Evolutionary conservation across 257 asterid genomes (phyloP).

Genomic region (Solanum virginianum): DNA sequence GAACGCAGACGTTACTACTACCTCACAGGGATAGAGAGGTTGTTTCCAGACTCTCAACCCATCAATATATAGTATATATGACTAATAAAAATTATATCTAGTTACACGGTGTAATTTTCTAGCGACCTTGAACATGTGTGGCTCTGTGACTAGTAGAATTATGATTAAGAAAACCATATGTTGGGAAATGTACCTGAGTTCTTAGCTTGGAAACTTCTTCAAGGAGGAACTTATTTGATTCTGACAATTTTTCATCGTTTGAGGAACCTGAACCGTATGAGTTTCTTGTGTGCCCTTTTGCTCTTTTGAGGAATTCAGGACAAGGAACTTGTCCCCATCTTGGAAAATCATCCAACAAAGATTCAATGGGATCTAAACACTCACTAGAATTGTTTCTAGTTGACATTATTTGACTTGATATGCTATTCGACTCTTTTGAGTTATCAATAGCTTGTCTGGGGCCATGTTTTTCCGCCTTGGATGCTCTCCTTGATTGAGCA

Average conservation of each 20-base stretch:
- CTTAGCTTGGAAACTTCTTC: slow-evolving; percentile 25
- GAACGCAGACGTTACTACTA: too few relatives aligned
- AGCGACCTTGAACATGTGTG: not conserved
- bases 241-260: not conserved
- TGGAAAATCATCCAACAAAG: slow-evolving; percentile 6
- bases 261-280: not conserved
- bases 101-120: not conserved
- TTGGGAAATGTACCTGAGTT: slow-evolving; percentile 18
- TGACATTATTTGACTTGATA: slow-evolving; percentile 13
- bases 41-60: too few relatives aligned
- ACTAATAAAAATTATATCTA: too few relatives aligned
- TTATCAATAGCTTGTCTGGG: slow-evolving; percentile 13
- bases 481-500: slow-evolving; percentile 4
- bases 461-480: slow-evolving; percentile 2
- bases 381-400: slow-evolving; percentile 6
- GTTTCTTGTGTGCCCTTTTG: not conserved
- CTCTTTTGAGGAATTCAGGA: slow-evolving; percentile 20
- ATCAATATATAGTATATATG: too few relatives aligned
- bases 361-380: not conserved
- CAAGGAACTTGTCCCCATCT: slow-evolving; percentile 41
- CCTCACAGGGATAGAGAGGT: too few relatives aligned
- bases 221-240: slow-evolving; percentile 10
- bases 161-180: not conserved
- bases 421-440: slow-evolving; percentile 4
- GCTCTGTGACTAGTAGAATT: not conserved